Evolutionary conservation across 768 basidiomycete genomes (phyloP).

Genomic region (Pleurotus sapidus): DNA sequence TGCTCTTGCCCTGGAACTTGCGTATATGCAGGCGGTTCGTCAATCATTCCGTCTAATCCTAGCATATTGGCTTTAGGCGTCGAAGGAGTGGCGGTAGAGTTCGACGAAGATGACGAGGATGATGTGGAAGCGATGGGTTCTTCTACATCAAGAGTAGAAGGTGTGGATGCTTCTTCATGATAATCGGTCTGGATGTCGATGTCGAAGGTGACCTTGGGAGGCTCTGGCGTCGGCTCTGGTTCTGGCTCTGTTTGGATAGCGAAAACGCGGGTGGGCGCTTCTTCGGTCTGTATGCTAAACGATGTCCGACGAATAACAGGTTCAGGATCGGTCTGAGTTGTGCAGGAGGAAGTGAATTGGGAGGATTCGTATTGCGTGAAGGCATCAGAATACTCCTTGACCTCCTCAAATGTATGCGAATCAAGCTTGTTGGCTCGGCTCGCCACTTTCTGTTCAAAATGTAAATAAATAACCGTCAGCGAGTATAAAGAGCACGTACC

Average conservation of each 20-base stretch:
- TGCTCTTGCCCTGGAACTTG: conserved; percentile 46
- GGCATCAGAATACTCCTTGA: conserved; percentile 75
- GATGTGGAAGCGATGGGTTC: conserved; percentile 72
- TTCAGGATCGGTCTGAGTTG: conserved; percentile 63
- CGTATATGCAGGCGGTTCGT: conserved; percentile 75
- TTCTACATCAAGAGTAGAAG: conserved; percentile 38
- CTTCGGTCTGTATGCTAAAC: conserved; percentile 59
- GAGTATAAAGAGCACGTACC: conserved; percentile 32
- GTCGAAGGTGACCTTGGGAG: conserved; percentile 38
- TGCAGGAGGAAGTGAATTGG: conserved; percentile 42
- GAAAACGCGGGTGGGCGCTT: conserved; percentile 20
- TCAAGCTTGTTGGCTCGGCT: conserved; percentile 54
- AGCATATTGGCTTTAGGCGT: conserved; percentile 53
- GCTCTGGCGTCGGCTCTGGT: conserved; percentile 20
- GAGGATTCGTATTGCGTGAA: conserved; percentile 66
- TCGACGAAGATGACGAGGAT: neutral
- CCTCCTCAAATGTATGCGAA: conserved; percentile 54
- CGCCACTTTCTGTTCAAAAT: conserved; percentile 55
- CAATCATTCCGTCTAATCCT: conserved; percentile 32
- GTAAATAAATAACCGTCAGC: conserved; percentile 5
- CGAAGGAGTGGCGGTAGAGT: conserved; percentile 64
- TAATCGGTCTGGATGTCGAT: conserved; percentile 68
- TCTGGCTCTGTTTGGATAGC: conserved; percentile 30
- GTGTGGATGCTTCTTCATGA: conserved; percentile 27
- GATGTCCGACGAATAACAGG: conserved; percentile 44